A percentile compares a stretch with the other conserved stretches of the same genome.
These are phyloP conservation scores for Mycena capillaripes DNA, from an alignment of 768 basidiomycete species.

Conservation along the genomic window DNA sequence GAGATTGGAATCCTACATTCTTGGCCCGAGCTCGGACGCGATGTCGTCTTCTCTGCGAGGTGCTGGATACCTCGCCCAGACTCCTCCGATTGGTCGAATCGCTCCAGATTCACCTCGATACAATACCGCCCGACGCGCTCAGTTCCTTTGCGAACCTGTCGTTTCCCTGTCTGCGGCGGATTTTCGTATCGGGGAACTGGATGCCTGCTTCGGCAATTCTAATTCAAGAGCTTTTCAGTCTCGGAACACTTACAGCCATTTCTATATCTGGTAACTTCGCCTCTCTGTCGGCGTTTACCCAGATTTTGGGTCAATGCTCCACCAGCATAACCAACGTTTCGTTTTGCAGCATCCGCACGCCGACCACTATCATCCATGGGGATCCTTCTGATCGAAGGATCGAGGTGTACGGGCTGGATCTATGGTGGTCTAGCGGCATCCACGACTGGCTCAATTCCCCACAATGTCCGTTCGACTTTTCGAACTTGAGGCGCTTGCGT, in stretches of 20 bases:
- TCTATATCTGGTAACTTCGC: slow-evolving; percentile 22
- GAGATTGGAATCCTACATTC: slow-evolving; percentile 5
- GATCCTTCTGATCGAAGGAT: not conserved
- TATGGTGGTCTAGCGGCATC: slow-evolving; percentile 21
- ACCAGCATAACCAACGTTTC: not conserved
- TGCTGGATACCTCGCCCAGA: not conserved
- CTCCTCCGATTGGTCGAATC: not conserved
- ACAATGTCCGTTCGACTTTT: slow-evolving; percentile 16
- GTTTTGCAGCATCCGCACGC: slow-evolving; percentile 3
- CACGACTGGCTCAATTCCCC: slow-evolving; percentile 26
- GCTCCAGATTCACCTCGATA: slow-evolving; percentile 7
- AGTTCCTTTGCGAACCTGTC: not conserved
- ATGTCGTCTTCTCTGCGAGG: slow-evolving; percentile 5
- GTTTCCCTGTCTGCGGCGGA: not conserved
- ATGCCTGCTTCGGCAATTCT: not conserved
- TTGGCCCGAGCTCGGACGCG: not conserved
- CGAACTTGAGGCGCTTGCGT: slow-evolving; percentile 3
- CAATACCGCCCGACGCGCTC: not conserved
- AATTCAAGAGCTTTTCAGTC: slow-evolving; percentile 7
- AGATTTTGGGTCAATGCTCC: slow-evolving; percentile 12
- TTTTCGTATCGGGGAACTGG: slow-evolving; percentile 22
- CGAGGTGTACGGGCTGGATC: not conserved
- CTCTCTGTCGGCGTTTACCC: not conserved
- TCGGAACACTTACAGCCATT: not conserved
- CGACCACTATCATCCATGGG: not conserved